Evolutionary conservation across 1,284 basidiomycete genomes (phyloP), one percentile per base, ranked within the genome.

Genomic region (Xerocomus amazonicus): DNA sequence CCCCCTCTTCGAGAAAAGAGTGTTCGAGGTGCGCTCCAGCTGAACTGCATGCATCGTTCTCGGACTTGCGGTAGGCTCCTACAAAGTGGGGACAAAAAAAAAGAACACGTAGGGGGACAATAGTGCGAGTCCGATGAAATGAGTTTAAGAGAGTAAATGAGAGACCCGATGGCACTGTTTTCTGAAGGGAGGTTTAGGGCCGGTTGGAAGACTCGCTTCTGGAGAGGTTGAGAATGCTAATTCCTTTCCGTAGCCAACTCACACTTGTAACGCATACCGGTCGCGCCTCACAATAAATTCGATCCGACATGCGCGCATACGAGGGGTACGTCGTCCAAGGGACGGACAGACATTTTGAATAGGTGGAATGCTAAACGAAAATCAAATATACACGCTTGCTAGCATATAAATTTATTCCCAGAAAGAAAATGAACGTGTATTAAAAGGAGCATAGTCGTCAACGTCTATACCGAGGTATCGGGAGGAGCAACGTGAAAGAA

Each of bases 21-120:
- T 13, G 13, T 16, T 31, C 37, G 61, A 62, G 64, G 66, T 51
- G 60, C 59, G 68, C 75, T 76, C 75, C 75, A 75, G 74, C 74
- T 74, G 72, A 70, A 64, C 59, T 48, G 62, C 58, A 31, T 43
- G 8, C 9, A 35, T 68, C 57, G 45, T 40, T 76, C 73, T 76
- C 45, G 71, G 72, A 73, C 74, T 59, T 64, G 73, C 74, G 68
- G 74, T 76, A 76, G 74, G 67, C 74, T 74, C 74, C 73, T 76
- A 69, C 73, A 66, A 61, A 62, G 61, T 45, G 12, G 52, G n/a
- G n/a, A n/a, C 23, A 52, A 29, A 12, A 38, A 52, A 9, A 5
- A 37, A 6, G 14, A 45, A 52, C 54, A 67, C 35, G 70, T 72
- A 74, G 68, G 75, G 69, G 75, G 74, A 77, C 74, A 77, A 76